Base-by-base conservation (phyloP, 805 yeast species). In the Candida ovalis region DNA sequence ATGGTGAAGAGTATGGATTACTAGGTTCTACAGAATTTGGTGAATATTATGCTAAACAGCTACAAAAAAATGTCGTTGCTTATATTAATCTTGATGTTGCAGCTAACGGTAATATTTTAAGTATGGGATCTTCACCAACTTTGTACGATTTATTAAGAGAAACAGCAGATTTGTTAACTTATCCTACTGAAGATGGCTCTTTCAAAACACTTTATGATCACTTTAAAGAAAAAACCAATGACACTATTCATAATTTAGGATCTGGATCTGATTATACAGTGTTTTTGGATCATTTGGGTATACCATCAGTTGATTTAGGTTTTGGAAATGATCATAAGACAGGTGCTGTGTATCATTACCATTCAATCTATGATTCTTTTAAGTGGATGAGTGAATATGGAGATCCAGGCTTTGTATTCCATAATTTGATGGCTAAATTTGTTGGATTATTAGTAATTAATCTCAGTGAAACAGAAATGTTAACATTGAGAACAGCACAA, bases 11-110 rank as follows among this genome's bases (percentile, higher is more conserved):
- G 59, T 78, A 77, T 52, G 92, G 86, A 0, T 68, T 81, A 46
- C 54, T 88, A 27, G 96, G 96, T 1, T 81, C 90, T 0, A 83
- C 94, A 0, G 94, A 88, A 58, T 86, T 75, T 69, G 89, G 84
- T 5, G 92, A 86, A 62, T 80, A 79, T 46, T 70, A 78, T 47
- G 74, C 73, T 2, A 60, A 69, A 23, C 58, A 59, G 27, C 63
- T 86, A 32, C 69, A 72, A 42, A 71, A 69, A 36, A 73, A 75
- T 39, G 83, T 78, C 1, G 74, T 85, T 36, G 88, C 87, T 0
- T 86, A 86, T 61, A 60, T 87, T 50, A 86, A 86, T 64, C 63
- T 82, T 47, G 94, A 87, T 69, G 84, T 76, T 24, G 82, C 87
- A 3, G 78, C 75, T 4, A 62, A 77, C 19, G 92, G 94, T 2